phyloP scores from a whole-genome alignment of 495 filamentous ascomycete species.

The Niebla homalea region DNA sequence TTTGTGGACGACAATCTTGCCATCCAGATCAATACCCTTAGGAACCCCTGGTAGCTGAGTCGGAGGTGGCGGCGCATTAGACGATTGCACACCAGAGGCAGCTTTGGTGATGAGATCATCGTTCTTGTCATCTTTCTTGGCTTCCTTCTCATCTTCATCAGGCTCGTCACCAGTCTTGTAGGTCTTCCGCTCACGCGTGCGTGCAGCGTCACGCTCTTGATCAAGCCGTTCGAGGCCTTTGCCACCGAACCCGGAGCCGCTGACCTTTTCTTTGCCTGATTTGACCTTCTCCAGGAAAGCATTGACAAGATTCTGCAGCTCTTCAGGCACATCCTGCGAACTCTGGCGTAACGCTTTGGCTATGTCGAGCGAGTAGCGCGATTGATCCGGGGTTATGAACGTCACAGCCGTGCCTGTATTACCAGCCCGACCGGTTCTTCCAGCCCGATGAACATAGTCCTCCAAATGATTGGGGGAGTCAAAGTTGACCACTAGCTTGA shows the following conservation, averaged over 20 bases:
- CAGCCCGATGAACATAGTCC: constrained; percentile 94
- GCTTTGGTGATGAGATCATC: constrained; percentile 54
- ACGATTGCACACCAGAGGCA: constrained; percentile 47
- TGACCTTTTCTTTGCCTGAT: constrained; percentile 76
- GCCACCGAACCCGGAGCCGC: constrained; percentile 75
- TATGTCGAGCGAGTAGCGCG: constrained; percentile 79
- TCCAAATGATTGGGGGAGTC: constrained; percentile 94
- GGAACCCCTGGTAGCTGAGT: constrained; percentile 36
- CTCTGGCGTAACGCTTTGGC: constrained; percentile 89
- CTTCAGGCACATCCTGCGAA: constrained; percentile 65
- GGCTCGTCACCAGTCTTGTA: constrained; percentile 85
- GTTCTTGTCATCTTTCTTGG: constrained; percentile 39
- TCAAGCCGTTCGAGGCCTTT: constrained; percentile 88
- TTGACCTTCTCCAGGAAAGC: constrained; percentile 79
- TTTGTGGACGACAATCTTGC: constrained; percentile 69
- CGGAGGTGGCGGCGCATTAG: constrained; percentile 29
- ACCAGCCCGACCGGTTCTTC: constrained; percentile 87
- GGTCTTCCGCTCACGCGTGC: constrained; percentile 69
- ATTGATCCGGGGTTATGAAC: constrained; percentile 83
- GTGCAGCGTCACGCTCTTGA: constrained; percentile 74
- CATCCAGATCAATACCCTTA: constrained; percentile 55
- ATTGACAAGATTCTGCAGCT: constrained; percentile 49
- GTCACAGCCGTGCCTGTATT: constrained; percentile 92
- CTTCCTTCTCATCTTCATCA: constrained; percentile 74
- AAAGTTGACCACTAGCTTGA: constrained; percentile 94